A percentile compares a stretch with the other conserved stretches of the same genome.
phyloP scores from a whole-genome alignment of 345 rosid genomes.

The Ceriops tagal region DNA sequence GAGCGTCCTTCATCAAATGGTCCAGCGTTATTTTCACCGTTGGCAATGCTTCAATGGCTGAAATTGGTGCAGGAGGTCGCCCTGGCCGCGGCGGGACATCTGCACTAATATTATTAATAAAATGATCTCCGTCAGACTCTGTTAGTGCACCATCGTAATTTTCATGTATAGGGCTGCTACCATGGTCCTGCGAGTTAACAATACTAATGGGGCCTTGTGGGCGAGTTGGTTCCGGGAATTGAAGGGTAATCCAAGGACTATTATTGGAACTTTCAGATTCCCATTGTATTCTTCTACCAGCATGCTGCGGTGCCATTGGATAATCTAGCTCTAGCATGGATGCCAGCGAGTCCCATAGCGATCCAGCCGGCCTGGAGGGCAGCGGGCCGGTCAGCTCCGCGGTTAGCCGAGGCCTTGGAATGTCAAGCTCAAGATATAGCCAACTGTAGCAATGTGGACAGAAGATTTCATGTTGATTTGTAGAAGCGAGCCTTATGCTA shows the following conservation, averaged over 20 bases:
- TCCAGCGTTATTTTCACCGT: slow-evolving; percentile 29
- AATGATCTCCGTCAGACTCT: slow-evolving; percentile 12
- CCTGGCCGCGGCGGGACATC: slow-evolving; percentile 19
- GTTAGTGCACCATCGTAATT: neutral
- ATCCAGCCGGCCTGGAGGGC: slow-evolving; percentile 10
- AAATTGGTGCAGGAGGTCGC: slow-evolving; percentile 44
- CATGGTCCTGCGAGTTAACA: neutral
- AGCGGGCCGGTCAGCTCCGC: slow-evolving; percentile 8
- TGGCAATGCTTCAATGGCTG: slow-evolving; percentile 52
- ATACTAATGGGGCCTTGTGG: neutral
- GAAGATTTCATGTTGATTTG: slow-evolving; percentile 31
- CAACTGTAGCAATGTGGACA: slow-evolving; percentile 53
- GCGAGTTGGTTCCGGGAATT: slow-evolving; percentile 28
- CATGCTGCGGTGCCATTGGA: neutral
- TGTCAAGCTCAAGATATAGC: slow-evolving; percentile 50
- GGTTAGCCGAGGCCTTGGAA: slow-evolving; percentile 31
- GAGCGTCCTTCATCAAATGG: slow-evolving; percentile 28
- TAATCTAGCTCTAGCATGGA: slow-evolving; percentile 16
- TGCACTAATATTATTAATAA: slow-evolving; percentile 18
- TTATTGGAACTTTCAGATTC: slow-evolving; percentile 25
- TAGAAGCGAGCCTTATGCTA: slow-evolving; percentile 39
- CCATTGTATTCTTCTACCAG: slow-evolving; percentile 29
- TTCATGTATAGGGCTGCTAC: neutral
- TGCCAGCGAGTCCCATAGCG: slow-evolving; percentile 26
- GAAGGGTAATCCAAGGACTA: slow-evolving; percentile 59